Conservation (phyloP, 257 asterid species). For the Jaltomata sinuosa region DNA sequence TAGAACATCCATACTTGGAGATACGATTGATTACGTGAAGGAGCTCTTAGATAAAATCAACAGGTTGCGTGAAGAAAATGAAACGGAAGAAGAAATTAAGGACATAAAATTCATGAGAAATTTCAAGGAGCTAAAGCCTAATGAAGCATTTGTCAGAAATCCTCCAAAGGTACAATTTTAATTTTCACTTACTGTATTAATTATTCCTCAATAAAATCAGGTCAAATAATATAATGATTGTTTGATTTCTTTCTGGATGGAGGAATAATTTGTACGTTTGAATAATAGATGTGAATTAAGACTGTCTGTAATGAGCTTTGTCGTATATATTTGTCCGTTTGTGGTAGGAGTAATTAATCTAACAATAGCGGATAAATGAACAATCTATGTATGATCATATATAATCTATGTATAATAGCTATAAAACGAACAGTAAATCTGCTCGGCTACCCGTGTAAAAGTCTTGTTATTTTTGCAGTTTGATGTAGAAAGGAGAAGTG, state of each 20-base stretch:
- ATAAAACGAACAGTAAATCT: no score
- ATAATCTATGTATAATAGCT: no score
- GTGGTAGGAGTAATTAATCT: no score
- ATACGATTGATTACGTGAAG: constrained; percentile 71
- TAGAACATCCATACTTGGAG: constrained; percentile 83
- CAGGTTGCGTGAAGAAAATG: constrained; percentile 25
- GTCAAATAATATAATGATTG: neutral
- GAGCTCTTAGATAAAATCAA: constrained; percentile 64
- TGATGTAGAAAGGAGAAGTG: constrained; percentile 55
- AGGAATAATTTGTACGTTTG: neutral
- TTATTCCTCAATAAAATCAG: neutral
- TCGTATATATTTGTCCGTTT: neutral
- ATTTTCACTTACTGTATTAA: neutral
- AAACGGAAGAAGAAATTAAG: constrained; percentile 14
- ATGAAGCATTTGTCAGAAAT: constrained; percentile 34
- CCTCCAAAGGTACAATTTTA: constrained; percentile 60
- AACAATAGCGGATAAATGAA: no score
- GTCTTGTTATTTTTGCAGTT: constrained; percentile 30
- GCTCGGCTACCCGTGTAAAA: neutral
- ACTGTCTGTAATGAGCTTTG: neutral
- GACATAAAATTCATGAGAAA: constrained; percentile 6
- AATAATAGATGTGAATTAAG: neutral
- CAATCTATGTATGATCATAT: no score
- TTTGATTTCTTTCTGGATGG: neutral
- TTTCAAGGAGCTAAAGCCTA: constrained; percentile 37